Evolutionary conservation across 1,139 yeast species (phyloP).

Genomic region (Saccharomycopsis hybrid): DNA sequence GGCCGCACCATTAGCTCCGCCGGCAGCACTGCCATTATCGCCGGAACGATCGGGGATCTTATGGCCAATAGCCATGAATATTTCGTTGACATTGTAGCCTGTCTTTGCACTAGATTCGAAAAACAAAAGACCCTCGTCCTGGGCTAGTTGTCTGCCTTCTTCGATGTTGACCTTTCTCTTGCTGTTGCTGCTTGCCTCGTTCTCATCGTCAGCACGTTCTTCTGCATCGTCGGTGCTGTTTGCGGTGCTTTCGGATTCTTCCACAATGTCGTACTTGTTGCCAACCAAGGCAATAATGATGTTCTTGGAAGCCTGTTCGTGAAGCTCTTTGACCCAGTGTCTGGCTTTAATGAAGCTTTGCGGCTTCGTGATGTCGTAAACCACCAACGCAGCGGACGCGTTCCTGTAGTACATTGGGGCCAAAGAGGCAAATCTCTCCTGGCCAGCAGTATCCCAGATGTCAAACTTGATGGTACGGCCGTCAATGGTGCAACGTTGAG

Average conservation of each 20-base stretch:
- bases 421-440: slow-evolving; percentile 90
- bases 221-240: slow-evolving; percentile 51
- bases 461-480: slow-evolving; percentile 90
- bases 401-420: slow-evolving; percentile 98
- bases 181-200: slow-evolving; percentile 62
- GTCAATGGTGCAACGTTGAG: slow-evolving; percentile 90
- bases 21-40: slow-evolving; percentile 24
- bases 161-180: slow-evolving; percentile 77
- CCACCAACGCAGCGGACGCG: slow-evolving; percentile 96
- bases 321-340: slow-evolving; percentile 96
- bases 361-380: slow-evolving; percentile 92
- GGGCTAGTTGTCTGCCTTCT: slow-evolving; percentile 77
- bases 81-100: slow-evolving; percentile 86
- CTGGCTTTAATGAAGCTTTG: slow-evolving; percentile 98
- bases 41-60: slow-evolving; percentile 52
- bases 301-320: slow-evolving; percentile 88
- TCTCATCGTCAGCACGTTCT: slow-evolving; percentile 31
- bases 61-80: slow-evolving; percentile 83
- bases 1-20: slow-evolving; percentile 26
- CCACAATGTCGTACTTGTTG: slow-evolving; percentile 73
- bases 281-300: slow-evolving; percentile 93
- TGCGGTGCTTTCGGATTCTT: slow-evolving; percentile 22
- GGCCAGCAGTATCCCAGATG: slow-evolving; percentile 99
- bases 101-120: slow-evolving; percentile 96
- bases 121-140: slow-evolving; percentile 80